Conservation (phyloP, 306 rosid genomes). For the Lotus japonicus region DNA sequence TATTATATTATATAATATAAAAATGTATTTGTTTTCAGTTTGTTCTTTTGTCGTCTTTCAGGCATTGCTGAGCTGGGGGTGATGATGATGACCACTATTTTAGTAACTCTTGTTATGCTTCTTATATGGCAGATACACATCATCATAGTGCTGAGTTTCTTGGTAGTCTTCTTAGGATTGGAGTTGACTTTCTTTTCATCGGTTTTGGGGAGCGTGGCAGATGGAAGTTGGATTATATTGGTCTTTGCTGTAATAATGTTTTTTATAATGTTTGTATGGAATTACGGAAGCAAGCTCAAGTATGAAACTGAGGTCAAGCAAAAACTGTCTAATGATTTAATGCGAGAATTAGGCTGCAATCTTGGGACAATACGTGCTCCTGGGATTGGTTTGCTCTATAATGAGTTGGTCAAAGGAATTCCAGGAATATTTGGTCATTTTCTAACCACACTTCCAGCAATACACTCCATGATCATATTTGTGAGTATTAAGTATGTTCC, state of each 20-base stretch:
- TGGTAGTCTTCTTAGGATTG: constrained; percentile 68
- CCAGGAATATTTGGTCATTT: constrained; percentile 96
- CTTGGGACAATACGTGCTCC: constrained; percentile 97
- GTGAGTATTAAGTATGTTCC: constrained; percentile 92
- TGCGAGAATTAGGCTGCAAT: constrained; percentile 81
- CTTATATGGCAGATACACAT: constrained; percentile 96
- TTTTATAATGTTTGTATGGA: constrained; percentile 83
- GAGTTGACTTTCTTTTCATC: constrained; percentile 92
- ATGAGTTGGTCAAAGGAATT: constrained; percentile 93
- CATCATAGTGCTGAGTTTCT: constrained; percentile 56
- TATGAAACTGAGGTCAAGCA: constrained; percentile 95
- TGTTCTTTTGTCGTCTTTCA: constrained; percentile 34
- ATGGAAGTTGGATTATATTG: constrained; percentile 97
- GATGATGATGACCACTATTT: constrained; percentile 94
- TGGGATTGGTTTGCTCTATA: constrained; percentile 89
- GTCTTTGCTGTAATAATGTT: constrained; percentile 74
- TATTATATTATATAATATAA: not conserved
- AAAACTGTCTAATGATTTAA: constrained; percentile 76
- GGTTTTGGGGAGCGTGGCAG: constrained; percentile 72
- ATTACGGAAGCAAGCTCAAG: constrained; percentile 93
- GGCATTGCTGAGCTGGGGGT: constrained; percentile 97
- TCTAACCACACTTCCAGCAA: constrained; percentile 60
- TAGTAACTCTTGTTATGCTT: constrained; percentile 92
- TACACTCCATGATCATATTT: constrained; percentile 80
- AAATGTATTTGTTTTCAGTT: constrained; percentile 19